phyloP scores from a whole-genome alignment of 106 monocot species.

The Allium fistulosum region DNA sequence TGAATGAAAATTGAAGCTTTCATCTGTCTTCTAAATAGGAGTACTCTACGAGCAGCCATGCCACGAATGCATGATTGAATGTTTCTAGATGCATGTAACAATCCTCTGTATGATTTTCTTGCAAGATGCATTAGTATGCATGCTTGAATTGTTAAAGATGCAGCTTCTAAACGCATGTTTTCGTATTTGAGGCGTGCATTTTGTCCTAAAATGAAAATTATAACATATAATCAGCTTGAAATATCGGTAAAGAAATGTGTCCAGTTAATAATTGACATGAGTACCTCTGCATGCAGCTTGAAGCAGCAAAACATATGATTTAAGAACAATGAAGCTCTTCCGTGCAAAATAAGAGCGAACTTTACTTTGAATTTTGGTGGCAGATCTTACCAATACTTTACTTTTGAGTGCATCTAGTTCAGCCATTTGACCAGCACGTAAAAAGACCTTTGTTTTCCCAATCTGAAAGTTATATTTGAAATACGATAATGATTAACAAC shows the following conservation, averaged over 20 bases:
- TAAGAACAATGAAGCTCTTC: conserved; percentile 29
- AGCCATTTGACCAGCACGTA: conserved; percentile 92
- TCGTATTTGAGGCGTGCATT: conserved; percentile 36
- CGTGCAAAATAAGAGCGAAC: conserved; percentile 32
- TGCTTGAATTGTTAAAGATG: conserved; percentile 38
- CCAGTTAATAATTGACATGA: not conserved
- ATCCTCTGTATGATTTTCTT: conserved; percentile 26
- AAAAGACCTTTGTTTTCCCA: conserved; percentile 44
- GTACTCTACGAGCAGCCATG: conserved; percentile 39
- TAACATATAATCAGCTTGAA: conserved; percentile 1
- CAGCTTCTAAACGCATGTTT: conserved; percentile 26
- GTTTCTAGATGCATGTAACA: conserved; percentile 33
- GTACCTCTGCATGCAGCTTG: conserved; percentile 58
- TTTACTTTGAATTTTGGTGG: conserved; percentile 53
- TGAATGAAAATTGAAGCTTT: conserved; percentile 45
- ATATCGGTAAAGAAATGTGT: not conserved
- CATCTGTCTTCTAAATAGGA: conserved; percentile 29
- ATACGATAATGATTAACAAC: not conserved
- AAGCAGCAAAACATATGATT: conserved; percentile 19
- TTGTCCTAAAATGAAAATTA: conserved; percentile 32
- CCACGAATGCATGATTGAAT: conserved; percentile 40
- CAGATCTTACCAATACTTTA: conserved; percentile 37
- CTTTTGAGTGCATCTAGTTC: conserved; percentile 54
- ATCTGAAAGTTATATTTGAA: conserved; percentile 24
- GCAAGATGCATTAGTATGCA: conserved; percentile 22